Base-by-base conservation (phyloP, 2,329 filamentous ascomycete genomes). In the Apiospora hydei region DNA sequence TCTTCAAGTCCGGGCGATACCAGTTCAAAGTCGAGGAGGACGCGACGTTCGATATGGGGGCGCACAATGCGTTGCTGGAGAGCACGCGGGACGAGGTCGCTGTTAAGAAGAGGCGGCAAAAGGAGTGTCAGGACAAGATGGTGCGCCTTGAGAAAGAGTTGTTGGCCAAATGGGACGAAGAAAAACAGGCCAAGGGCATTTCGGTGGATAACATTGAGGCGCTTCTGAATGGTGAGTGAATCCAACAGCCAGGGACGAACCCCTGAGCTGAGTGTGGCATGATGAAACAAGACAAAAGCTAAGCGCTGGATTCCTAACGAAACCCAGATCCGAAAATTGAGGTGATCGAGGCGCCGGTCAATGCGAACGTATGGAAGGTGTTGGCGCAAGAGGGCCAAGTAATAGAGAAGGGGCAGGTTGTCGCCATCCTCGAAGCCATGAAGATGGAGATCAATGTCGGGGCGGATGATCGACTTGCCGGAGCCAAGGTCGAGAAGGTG, bases 331-430 rank as follows among this genome's bases (percentile, higher is more conserved):
- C 67, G 1, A 11, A 14, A n/a, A 72, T 68, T 2, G 73, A 81
- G 2, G 74, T 81, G 0, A 76, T 87, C 38, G 81, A 84, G 64
- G 81, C 84, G 0, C 83, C 84, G 0, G 79, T 87, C 49, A 83
- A 85, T 47, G 87, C 87, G 8, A 89, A 87, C 71, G 84, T 89
- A 0, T 89, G 87, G 87, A 89, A 89, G 73, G 80, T 89, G 1
- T 76, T 83, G 8, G 81, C 85, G 4, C 76, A 83, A 18, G 80
- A 83, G 41, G 85, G 85, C 0, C 81, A 87, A 16, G 70, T 75
- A 1, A 61, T 89, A 3, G 79, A 82, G 16, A 79, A 82, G 14
- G 83, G 83, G 10, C 82, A 87, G 34, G 76, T 83, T 0, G 81
- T 86, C 0, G 79, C 83, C 1, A 84, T 89, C 3, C 79, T 89